phyloP scores from a whole-genome alignment of 2,329 filamentous ascomycete genomes.

The Sporothrix pseudoabietina region DNA sequence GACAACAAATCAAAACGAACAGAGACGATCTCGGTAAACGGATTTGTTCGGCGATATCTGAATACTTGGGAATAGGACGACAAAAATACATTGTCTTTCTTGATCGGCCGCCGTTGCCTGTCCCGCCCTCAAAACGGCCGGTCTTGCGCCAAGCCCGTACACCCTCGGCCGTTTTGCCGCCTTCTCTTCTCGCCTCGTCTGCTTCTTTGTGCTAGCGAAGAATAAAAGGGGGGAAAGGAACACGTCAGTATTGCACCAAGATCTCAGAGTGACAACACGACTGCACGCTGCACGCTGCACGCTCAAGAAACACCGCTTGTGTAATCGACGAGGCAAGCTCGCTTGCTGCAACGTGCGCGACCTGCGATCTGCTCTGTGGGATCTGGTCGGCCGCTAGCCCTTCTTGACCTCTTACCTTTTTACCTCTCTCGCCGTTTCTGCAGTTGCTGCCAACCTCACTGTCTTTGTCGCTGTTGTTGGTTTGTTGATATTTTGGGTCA shows the following conservation, averaged over 20 bases:
- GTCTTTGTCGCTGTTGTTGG: slow-evolving; percentile 1
- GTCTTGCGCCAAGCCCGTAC: slow-evolving; percentile 10
- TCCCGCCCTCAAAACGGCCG: neutral
- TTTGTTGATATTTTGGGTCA: neutral
- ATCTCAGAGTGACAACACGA: slow-evolving; percentile 6
- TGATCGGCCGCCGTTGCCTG: neutral
- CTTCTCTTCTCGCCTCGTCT: neutral
- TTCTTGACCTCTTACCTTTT: too few species aligned
- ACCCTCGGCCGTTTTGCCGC: neutral
- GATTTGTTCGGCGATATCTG: neutral
- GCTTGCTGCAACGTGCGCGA: slow-evolving; percentile 29
- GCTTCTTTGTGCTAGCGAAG: neutral
- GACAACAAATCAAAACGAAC: neutral
- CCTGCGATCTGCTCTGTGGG: neutral
- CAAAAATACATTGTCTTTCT: too few species aligned
- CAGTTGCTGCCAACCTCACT: neutral
- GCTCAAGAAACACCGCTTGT: slow-evolving; percentile 26
- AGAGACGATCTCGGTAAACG: neutral
- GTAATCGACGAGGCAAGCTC: slow-evolving; percentile 18
- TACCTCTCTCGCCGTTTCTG: neutral
- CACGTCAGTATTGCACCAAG: slow-evolving; percentile 5
- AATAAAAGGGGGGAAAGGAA: neutral
- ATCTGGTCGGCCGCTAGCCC: neutral
- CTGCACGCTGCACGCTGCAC: neutral
- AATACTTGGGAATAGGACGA: neutral